phyloP scores from a whole-genome alignment of 768 basidiomycete species.

The Suillus decipiens region DNA sequence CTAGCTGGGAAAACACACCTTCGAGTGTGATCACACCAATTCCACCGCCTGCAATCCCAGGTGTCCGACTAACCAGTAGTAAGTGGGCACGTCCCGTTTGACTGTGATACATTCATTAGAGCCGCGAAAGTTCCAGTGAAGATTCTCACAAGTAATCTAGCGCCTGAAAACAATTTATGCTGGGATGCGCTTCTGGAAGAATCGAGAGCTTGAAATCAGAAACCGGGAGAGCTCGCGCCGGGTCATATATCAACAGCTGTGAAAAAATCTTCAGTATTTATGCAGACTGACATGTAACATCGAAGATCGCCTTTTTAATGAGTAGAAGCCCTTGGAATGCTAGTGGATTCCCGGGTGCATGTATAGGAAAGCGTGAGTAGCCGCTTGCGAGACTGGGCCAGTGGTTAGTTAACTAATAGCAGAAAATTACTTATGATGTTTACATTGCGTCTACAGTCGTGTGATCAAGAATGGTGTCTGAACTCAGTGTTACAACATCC shows the following conservation, averaged over 20 bases:
- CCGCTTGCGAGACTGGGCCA: slow-evolving; percentile 66
- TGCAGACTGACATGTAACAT: slow-evolving; percentile 11
- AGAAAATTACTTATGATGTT: slow-evolving; percentile 22
- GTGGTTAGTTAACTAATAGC: slow-evolving; percentile 10
- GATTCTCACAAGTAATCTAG: slow-evolving; percentile 81
- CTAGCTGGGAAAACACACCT: slow-evolving; percentile 43
- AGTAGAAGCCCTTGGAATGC: slow-evolving; percentile 83
- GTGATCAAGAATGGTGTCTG: slow-evolving; percentile 80
- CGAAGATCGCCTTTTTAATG: slow-evolving; percentile 67
- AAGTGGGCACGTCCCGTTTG: slow-evolving; percentile 96
- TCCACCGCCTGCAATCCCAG: slow-evolving; percentile 80
- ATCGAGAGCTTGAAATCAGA: slow-evolving; percentile 77
- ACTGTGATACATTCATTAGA: slow-evolving; percentile 37
- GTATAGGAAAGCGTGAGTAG: slow-evolving; percentile 91
- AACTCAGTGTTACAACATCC: slow-evolving; percentile 82
- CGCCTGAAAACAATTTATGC: slow-evolving; percentile 93
- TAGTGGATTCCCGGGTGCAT: slow-evolving; percentile 64
- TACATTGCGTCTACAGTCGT: slow-evolving; percentile 76
- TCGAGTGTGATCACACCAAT: slow-evolving; percentile 91
- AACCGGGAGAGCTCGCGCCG: slow-evolving; percentile 72
- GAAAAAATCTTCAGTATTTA: slow-evolving; percentile 10
- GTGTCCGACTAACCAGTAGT: slow-evolving; percentile 79
- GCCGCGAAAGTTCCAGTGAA: background rate
- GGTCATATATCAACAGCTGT: slow-evolving; percentile 88
- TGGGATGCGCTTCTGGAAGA: slow-evolving; percentile 84